phyloP scores from a whole-genome alignment of 2,329 filamentous ascomycete genomes.

The Penicillium psychrosexuale region DNA sequence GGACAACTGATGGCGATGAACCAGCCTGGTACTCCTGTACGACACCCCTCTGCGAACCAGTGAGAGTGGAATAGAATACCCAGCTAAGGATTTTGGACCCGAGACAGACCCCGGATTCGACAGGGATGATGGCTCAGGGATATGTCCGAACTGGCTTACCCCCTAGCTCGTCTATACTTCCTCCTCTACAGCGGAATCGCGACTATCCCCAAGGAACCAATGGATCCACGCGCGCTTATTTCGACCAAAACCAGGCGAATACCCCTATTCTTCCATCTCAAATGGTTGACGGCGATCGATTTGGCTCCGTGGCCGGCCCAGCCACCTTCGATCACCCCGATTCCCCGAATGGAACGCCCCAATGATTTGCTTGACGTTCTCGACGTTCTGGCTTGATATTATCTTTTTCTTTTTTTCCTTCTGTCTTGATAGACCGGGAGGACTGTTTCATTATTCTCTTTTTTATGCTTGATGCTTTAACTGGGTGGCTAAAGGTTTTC shows the following conservation, averaged over 20 bases:
- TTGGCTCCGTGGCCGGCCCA: slow-evolving; percentile 27
- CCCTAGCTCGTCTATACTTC: slow-evolving; percentile 33
- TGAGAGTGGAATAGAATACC: slow-evolving; percentile 22
- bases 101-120: slow-evolving; percentile 35
- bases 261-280: slow-evolving; percentile 39
- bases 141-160: slow-evolving; percentile 36
- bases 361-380: slow-evolving; percentile 21
- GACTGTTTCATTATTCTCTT: slow-evolving; percentile 12
- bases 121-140: slow-evolving; percentile 37
- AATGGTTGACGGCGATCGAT: slow-evolving; percentile 34
- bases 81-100: slow-evolving; percentile 30
- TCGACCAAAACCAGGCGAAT: slow-evolving; percentile 31
- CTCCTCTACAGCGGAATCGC: slow-evolving; percentile 36
- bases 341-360: slow-evolving; percentile 34
- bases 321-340: slow-evolving; percentile 30
- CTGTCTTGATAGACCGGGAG: slow-evolving; percentile 36
- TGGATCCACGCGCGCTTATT: slow-evolving; percentile 30
- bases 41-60: slow-evolving; percentile 27
- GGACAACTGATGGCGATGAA: slow-evolving; percentile 39
- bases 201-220: slow-evolving; percentile 30
- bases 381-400: not conserved
- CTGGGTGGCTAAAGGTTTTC: slow-evolving; percentile 24
- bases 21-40: slow-evolving; percentile 39
- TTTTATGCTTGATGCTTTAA: slow-evolving; percentile 16
- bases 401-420: slow-evolving; percentile 18